phyloP scores from a whole-genome alignment of 1,139 yeast species.

The Hemisphaericaspora xylanilytica region DNA sequence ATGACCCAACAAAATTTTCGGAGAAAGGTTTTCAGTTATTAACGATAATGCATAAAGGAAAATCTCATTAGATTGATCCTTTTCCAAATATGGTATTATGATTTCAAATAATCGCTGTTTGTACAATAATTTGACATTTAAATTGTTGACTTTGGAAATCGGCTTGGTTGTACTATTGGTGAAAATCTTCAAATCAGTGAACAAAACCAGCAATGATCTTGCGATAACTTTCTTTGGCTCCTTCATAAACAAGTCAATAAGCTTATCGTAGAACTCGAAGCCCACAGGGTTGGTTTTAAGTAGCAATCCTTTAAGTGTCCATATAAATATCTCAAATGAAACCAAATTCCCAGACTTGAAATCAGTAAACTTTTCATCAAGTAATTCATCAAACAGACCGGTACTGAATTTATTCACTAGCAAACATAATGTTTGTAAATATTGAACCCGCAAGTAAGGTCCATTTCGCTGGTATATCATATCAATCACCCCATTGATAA shows the following conservation, averaged over 20 bases:
- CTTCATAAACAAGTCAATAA: slow-evolving; percentile 38
- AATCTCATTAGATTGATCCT: slow-evolving; percentile 24
- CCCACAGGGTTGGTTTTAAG: slow-evolving; percentile 55
- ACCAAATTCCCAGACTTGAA: slow-evolving; percentile 1
- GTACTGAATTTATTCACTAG: slow-evolving; percentile 48
- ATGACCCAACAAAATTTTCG: slow-evolving; percentile 29
- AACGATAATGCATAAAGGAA: slow-evolving; percentile 66
- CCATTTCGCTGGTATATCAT: slow-evolving; percentile 15
- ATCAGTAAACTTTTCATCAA: background rate
- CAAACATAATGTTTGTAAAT: slow-evolving; percentile 57
- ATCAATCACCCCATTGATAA: slow-evolving; percentile 19
- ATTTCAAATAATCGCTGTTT: slow-evolving; percentile 74
- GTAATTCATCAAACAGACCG: background rate
- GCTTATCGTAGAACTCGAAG: slow-evolving; percentile 34
- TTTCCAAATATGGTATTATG: slow-evolving; percentile 52
- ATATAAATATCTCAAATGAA: slow-evolving; percentile 53
- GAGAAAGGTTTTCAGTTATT: slow-evolving; percentile 55
- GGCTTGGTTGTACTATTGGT: slow-evolving; percentile 32
- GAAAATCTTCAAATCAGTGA: slow-evolving; percentile 63
- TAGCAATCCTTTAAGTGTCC: slow-evolving; percentile 73
- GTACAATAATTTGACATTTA: slow-evolving; percentile 63
- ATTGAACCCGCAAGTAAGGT: slow-evolving; percentile 47
- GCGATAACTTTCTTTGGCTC: slow-evolving; percentile 29
- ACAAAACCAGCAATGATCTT: slow-evolving; percentile 59
- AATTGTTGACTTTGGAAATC: slow-evolving; percentile 51